Evolutionary conservation across 306 rosid species (phyloP).

Genomic region (Amphicarpaea edgeworthii): DNA sequence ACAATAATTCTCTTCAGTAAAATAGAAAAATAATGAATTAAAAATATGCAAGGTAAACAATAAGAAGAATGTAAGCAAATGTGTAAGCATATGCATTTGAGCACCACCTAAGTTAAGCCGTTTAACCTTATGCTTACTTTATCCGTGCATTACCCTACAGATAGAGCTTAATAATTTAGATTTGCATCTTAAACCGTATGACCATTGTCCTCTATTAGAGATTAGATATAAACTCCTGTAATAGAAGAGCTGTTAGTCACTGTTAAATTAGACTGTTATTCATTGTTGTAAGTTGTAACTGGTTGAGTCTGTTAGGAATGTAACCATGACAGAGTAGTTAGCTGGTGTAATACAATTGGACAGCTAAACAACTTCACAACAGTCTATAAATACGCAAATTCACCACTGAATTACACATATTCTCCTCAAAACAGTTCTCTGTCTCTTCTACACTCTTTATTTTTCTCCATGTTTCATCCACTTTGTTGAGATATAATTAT

Average conservation of each 20-base stretch:
- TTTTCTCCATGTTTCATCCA: neutral
- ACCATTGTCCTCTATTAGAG: neutral
- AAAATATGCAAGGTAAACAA: neutral
- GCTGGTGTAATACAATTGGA: neutral
- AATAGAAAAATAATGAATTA: neutral
- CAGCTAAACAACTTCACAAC: neutral
- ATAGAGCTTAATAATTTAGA: neutral
- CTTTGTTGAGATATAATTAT: no score
- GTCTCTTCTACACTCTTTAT: neutral
- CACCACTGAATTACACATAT: no score
- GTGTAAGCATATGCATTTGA: neutral
- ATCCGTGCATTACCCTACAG: neutral
- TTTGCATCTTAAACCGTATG: neutral
- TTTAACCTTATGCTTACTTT: neutral
- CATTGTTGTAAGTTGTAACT: neutral
- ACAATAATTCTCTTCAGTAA: neutral
- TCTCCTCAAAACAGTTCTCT: no score
- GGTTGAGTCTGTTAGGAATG: neutral
- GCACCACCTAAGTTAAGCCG: neutral
- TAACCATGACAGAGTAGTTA: neutral
- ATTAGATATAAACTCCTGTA: neutral
- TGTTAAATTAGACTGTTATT: neutral
- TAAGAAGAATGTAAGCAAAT: neutral
- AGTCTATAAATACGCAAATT: neutral
- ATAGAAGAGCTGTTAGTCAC: neutral